These are phyloP conservation scores for Paecilomyces variotii DNA, from an alignment of 2,329 filamentous ascomycete genomes.

Conservation along the genomic window DNA sequence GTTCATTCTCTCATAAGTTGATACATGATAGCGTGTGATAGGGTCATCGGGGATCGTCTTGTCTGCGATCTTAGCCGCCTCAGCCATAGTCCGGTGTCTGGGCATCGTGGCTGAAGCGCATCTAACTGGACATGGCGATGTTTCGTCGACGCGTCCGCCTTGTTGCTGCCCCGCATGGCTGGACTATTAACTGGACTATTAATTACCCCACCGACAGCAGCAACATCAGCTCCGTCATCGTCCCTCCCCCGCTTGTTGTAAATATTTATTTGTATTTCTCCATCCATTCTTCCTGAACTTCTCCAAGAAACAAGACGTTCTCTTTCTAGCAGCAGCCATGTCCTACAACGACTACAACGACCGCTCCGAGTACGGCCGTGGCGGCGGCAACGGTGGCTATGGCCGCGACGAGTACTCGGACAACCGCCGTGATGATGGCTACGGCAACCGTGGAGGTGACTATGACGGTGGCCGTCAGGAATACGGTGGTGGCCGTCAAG, in stretches of 20 bases:
- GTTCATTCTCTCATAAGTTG: neutral
- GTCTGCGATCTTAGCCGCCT: neutral
- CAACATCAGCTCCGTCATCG: neutral
- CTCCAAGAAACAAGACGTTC: neutral
- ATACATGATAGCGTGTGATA: neutral
- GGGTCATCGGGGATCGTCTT: neutral
- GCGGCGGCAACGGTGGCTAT: slow-evolving; percentile 8
- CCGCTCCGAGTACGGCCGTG: slow-evolving; percentile 9
- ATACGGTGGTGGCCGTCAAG: neutral
- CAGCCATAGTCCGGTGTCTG: neutral
- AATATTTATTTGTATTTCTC: neutral
- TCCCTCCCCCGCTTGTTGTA: neutral
- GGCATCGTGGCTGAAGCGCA: neutral
- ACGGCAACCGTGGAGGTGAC: slow-evolving; percentile 1
- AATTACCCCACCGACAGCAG: neutral
- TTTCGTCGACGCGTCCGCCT: neutral
- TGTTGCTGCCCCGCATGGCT: neutral
- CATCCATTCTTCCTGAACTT: neutral
- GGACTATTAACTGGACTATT: neutral
- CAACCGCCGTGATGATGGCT: slow-evolving; percentile 4
- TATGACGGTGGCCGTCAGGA: too few species aligned
- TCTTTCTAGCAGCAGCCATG: slow-evolving; percentile 1
- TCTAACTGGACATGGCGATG: neutral
- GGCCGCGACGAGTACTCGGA: slow-evolving; percentile 6
- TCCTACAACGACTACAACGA: slow-evolving; percentile 11